Percentiles rank a stretch among this genome's conserved stretches.
Conservation (phyloP, 1,284 basidiomycete species). For the Marasmius sp. region DNA sequence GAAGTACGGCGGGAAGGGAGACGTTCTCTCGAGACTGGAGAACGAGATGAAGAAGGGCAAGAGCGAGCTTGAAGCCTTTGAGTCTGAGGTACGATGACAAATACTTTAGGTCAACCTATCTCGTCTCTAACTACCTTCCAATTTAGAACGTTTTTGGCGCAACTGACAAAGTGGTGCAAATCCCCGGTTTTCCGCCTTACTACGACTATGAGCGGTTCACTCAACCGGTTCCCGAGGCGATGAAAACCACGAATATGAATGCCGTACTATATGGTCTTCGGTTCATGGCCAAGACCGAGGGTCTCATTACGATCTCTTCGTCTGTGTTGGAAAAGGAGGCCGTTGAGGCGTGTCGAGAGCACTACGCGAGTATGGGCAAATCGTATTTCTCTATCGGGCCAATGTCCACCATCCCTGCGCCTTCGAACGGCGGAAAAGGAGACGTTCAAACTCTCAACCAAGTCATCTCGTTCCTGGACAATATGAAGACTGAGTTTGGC, state of each 20-base stretch:
- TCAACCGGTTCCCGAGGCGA: background rate
- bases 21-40: background rate
- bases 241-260: background rate
- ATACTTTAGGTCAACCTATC: background rate
- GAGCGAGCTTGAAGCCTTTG: background rate
- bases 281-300: background rate
- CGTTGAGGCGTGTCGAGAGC: background rate
- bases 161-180: background rate
- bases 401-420: background rate
- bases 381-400: background rate
- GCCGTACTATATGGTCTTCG: background rate
- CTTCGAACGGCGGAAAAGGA: background rate
- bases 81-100: background rate
- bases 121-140: background rate
- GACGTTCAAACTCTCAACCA: background rate
- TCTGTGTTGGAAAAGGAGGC: background rate
- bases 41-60: background rate
- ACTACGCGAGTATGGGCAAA: background rate
- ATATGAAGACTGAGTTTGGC: constrained; percentile 14
- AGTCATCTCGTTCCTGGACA: constrained; percentile 15
- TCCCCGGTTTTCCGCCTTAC: background rate
- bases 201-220: background rate
- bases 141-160: background rate
- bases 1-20: background rate
- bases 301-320: background rate